Evolutionary conservation across 2,329 filamentous ascomycete species (phyloP), one percentile per base, ranked within the genome.

Genomic region (Hymenoscyphus scutula): DNA sequence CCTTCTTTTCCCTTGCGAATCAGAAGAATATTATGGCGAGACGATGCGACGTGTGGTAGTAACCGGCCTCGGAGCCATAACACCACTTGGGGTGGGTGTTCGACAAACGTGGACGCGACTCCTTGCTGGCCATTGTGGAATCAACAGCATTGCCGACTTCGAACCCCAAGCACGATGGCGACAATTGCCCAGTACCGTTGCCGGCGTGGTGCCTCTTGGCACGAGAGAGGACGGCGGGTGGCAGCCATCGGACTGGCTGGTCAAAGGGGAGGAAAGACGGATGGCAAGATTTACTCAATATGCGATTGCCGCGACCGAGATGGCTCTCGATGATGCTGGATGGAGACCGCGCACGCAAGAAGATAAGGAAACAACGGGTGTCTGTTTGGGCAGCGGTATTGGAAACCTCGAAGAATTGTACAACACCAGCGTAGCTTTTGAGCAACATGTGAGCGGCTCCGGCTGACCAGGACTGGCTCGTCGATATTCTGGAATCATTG

Each of bases 251-350:
- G 81, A 87, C 68, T 88, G 84, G 82, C 71, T 86, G 58, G 76
- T 74, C 54, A 73, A 76, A 27, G 73, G 79, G 1, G 84, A 87
- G 62, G 81, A 84, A 72, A 85, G 92, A 4, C 89, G 91, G 72
- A 96, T 96, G 87, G 92, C 95, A n/a, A 82, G 80, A 27, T 98
- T 98, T 74, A 85, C 92, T 3, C 93, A 98, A 75, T 98, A 96
- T 78, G 94, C 93, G 15, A 83, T 97, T 72, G 92, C 90, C 13
- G 92, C 93, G 2, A 84, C 91, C 0, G 85, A 91, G 58, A 95
- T 98, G 83, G 95, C 95, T 0, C 79, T 99, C 58, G 77, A 84
- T 30, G 92, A 98, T 79, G 89, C 94, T 0, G 86, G 83, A 1
- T 97, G 93, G 91, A 80, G 64, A 61, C 73, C 73, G 48, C 59